Evolutionary conservation across 139 green algal genomes (phyloP).

Genomic region (Chlamydomonas eustigma): DNA sequence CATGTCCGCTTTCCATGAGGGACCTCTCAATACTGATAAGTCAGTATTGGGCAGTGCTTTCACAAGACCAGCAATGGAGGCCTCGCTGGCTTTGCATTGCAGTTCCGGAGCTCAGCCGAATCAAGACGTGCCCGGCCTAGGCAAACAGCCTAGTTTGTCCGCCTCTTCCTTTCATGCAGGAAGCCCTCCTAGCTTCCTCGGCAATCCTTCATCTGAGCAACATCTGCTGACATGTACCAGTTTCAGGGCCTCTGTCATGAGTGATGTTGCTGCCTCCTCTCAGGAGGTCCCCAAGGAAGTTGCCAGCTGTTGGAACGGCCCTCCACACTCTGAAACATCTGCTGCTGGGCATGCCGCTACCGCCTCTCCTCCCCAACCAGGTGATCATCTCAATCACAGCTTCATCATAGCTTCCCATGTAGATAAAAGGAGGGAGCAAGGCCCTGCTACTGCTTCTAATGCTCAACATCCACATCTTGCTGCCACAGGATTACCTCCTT

Average conservation of each 20-base stretch:
- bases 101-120: no score
- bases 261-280: background rate
- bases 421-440: background rate
- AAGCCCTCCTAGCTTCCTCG: background rate
- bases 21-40: no score
- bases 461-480: background rate
- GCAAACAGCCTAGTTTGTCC: background rate
- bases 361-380: background rate
- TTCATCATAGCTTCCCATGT: background rate
- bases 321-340: background rate
- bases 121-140: no score
- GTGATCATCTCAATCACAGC: background rate
- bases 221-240: no score
- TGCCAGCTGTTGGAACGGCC: slow-evolving; percentile 19
- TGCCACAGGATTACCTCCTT: background rate
- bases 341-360: background rate
- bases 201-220: background rate
- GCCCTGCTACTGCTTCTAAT: no score
- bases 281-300: background rate
- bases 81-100: no score
- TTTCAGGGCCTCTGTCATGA: no score
- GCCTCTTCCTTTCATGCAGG: background rate
- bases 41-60: no score
- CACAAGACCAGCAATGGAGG: no score
- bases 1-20: no score